Percentiles rank a stretch among this genome's conserved stretches.
These are phyloP conservation scores for Digitaria exilis DNA, from an alignment of 202 grass and related monocot species.

Conservation along the genomic window DNA sequence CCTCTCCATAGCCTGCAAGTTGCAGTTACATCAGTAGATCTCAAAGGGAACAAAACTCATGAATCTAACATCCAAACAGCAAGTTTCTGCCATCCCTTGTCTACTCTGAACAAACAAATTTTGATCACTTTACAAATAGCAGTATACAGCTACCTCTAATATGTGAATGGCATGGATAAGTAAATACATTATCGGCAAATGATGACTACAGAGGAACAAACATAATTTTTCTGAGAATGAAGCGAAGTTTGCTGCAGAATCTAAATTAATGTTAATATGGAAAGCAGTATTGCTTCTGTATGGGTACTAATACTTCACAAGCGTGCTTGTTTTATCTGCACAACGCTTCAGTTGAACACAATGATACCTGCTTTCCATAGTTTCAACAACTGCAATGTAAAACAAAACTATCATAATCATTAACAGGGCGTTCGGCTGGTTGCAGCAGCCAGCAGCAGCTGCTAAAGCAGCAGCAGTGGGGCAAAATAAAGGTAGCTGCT, in stretches of 20 bases:
- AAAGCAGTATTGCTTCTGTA: background rate
- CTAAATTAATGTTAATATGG: background rate
- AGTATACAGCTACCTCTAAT: background rate
- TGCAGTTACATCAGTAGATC: background rate
- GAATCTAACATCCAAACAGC: background rate
- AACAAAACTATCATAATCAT: background rate
- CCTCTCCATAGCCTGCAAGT: conserved; percentile 58
- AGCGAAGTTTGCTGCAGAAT: background rate
- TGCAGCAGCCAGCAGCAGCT: too few relatives aligned
- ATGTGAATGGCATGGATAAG: background rate
- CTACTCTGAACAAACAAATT: background rate
- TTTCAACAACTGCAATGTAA: background rate
- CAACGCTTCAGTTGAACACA: background rate
- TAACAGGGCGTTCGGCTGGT: too few relatives aligned
- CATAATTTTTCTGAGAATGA: background rate
- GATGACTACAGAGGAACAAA: background rate
- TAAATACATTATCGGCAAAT: background rate
- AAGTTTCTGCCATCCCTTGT: background rate
- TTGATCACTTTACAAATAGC: background rate
- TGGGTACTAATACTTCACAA: background rate
- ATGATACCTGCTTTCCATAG: background rate
- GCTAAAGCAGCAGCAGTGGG: too few relatives aligned
- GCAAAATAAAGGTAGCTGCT: too few relatives aligned
- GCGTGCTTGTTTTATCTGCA: background rate
- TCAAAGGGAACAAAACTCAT: background rate